Percentiles rank a stretch among this genome's conserved stretches.
phyloP scores from a whole-genome alignment of 164 flowering plant genomes.

The Chloranthus sessilifolius region DNA sequence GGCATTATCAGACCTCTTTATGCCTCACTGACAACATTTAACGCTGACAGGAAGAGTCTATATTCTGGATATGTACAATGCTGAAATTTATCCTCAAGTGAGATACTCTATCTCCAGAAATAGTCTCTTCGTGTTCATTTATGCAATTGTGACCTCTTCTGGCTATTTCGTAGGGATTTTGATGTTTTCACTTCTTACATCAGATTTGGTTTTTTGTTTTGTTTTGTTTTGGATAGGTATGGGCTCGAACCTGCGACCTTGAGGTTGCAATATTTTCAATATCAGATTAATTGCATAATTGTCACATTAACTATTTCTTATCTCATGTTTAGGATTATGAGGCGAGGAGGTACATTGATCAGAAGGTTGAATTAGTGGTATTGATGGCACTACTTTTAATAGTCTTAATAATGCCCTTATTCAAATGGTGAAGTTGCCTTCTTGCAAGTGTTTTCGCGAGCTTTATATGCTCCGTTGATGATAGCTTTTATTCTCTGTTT shows the following conservation, averaged over 20 bases:
- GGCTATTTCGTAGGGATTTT: no score
- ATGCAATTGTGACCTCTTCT: no score
- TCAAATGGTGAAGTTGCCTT: not conserved
- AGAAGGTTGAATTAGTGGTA: slow-evolving; percentile 81
- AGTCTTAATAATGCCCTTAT: not conserved
- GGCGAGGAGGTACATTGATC: slow-evolving; percentile 64
- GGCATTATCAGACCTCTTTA: not conserved
- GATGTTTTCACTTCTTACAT: not conserved
- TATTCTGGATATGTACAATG: slow-evolving; percentile 86
- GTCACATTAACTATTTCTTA: not conserved
- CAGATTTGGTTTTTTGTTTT: not conserved
- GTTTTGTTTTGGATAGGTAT: not conserved
- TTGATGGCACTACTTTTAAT: not conserved
- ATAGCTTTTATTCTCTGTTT: not conserved
- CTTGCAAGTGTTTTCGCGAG: not conserved
- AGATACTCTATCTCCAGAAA: slow-evolving; percentile 22
- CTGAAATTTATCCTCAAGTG: slow-evolving; percentile 83
- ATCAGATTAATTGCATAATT: no score
- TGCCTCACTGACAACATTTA: slow-evolving; percentile 8
- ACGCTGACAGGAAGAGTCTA: slow-evolving; percentile 72
- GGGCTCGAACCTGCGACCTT: no score
- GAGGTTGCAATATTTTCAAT: no score
- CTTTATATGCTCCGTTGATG: not conserved
- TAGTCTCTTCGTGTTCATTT: no score
- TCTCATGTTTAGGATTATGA: slow-evolving; percentile 49